Evolutionary conservation across 352 stramenopile genomes (phyloP).

Genomic region (Phytophthora sansomeana): DNA sequence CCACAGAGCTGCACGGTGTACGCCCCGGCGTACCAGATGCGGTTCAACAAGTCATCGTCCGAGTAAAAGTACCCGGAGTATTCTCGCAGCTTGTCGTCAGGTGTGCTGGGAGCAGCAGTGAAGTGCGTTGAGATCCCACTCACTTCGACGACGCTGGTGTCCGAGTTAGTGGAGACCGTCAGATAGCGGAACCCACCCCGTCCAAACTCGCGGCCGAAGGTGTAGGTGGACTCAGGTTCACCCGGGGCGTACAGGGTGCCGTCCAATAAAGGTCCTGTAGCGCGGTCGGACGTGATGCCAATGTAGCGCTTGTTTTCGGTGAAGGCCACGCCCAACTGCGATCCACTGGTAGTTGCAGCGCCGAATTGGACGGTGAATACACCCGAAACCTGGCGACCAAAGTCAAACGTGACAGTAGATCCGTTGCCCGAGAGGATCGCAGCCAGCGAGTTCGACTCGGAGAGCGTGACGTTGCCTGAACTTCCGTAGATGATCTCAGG

Average conservation of each 20-base stretch:
- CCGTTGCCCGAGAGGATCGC: slow-evolving; percentile 41
- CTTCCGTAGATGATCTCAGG: too few species aligned
- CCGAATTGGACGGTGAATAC: slow-evolving; percentile 45
- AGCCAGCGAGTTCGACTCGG: too few species aligned
- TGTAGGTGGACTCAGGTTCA: slow-evolving; percentile 33
- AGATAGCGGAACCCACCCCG: slow-evolving; percentile 46
- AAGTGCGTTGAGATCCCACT: slow-evolving; percentile 42
- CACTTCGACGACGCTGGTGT: slow-evolving; percentile 31
- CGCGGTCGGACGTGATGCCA: slow-evolving; percentile 42
- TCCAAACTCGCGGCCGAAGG: slow-evolving; percentile 43
- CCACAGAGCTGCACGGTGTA: slow-evolving; percentile 52
- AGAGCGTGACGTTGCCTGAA: too few species aligned
- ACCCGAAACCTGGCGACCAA: slow-evolving; percentile 41
- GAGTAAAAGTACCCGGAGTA: slow-evolving; percentile 53
- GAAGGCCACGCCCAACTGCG: slow-evolving; percentile 41
- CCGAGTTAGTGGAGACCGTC: slow-evolving; percentile 37
- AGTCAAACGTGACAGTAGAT: slow-evolving; percentile 48
- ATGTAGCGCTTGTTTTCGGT: slow-evolving; percentile 43
- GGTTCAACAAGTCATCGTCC: slow-evolving; percentile 52
- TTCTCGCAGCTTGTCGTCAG: slow-evolving; percentile 35
- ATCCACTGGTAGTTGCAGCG: slow-evolving; percentile 20
- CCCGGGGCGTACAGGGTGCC: slow-evolving; percentile 47
- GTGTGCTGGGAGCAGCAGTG: slow-evolving; percentile 36
- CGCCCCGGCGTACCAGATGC: slow-evolving; percentile 48
- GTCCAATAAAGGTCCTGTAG: slow-evolving; percentile 44